Percentiles rank a stretch among this genome's conserved stretches.
Conservation (phyloP, 2,329 filamentous ascomycete species). For the Phyllosticta capitalensis region DNA sequence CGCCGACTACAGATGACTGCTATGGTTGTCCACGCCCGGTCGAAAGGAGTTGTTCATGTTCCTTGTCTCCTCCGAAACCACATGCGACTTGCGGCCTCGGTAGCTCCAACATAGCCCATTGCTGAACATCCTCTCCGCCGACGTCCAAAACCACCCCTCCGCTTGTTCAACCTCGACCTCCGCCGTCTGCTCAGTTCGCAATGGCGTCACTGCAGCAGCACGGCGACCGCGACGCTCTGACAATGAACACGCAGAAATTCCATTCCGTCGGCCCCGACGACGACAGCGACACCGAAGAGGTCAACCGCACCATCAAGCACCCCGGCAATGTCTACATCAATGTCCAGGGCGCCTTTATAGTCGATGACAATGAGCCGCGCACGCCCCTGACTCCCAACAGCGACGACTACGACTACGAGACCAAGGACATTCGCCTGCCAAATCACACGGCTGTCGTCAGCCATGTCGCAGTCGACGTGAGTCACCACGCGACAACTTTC, state of each 20-base stretch:
- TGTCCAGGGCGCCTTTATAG: constrained; percentile 91
- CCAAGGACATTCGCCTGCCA: constrained; percentile 88
- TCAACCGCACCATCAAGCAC: constrained; percentile 46
- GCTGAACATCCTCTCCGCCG: background rate
- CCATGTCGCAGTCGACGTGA: constrained; percentile 91
- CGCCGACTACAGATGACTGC: background rate
- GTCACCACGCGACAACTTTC: constrained; percentile 26
- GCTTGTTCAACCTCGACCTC: background rate
- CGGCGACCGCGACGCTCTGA: background rate
- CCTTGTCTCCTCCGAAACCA: background rate
- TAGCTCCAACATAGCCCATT: background rate
- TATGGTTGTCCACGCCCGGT: background rate
- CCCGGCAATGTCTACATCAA: constrained; percentile 81
- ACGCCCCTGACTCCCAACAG: constrained; percentile 30
- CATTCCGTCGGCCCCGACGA: background rate
- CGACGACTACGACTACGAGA: constrained; percentile 58
- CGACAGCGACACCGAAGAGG: constrained; percentile 20
- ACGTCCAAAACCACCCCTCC: background rate
- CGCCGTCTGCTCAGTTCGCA: background rate
- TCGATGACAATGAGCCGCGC: constrained; percentile 61
- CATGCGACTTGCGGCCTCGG: background rate
- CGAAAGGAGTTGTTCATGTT: background rate
- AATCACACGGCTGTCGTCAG: constrained; percentile 93
- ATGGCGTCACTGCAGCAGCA: background rate
- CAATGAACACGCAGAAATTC: background rate